Conservation (phyloP, 2,329 filamentous ascomycete genomes). For the Raffaelea ambrosiae region DNA sequence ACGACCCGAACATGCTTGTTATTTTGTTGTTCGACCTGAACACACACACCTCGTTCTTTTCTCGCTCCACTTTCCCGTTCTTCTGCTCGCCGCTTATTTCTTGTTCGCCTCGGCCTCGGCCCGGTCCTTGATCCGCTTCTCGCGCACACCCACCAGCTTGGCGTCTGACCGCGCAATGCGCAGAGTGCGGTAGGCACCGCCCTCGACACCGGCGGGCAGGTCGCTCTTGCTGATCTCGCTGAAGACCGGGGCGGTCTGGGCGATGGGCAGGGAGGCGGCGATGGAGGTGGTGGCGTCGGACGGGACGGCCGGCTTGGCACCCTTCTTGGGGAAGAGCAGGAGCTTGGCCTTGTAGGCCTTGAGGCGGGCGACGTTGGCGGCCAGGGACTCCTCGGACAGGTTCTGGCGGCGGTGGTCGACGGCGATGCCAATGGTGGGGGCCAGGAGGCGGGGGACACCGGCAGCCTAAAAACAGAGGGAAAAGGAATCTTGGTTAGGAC, state of each 20-base stretch:
- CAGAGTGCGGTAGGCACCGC: constrained; percentile 71
- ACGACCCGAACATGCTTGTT: neutral
- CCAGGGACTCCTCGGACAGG: constrained; percentile 89
- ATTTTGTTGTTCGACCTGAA: neutral
- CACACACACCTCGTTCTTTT: neutral
- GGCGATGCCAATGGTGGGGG: constrained; percentile 91
- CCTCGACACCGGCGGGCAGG: constrained; percentile 69
- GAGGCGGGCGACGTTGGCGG: constrained; percentile 92
- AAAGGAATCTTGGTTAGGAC: neutral
- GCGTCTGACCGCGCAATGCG: constrained; percentile 77
- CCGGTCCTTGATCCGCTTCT: constrained; percentile 89
- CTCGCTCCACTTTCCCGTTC: too few species aligned
- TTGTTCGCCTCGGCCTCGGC: constrained; percentile 75
- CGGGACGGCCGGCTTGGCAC: constrained; percentile 85
- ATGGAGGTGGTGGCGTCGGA: constrained; percentile 65
- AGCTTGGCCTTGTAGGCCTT: constrained; percentile 95
- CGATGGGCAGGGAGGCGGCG: constrained; percentile 61
- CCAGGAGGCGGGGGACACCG: constrained; percentile 88
- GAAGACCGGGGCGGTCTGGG: constrained; percentile 49
- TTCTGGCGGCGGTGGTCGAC: constrained; percentile 97
- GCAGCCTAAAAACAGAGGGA: constrained; percentile 56
- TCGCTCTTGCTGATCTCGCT: constrained; percentile 75
- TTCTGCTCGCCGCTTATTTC: constrained; percentile 59
- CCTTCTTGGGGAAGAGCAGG: constrained; percentile 95
- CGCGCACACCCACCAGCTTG: constrained; percentile 71